Base-by-base conservation (phyloP, 768 basidiomycete species). In the Nevesoporus exiguus region DNA sequence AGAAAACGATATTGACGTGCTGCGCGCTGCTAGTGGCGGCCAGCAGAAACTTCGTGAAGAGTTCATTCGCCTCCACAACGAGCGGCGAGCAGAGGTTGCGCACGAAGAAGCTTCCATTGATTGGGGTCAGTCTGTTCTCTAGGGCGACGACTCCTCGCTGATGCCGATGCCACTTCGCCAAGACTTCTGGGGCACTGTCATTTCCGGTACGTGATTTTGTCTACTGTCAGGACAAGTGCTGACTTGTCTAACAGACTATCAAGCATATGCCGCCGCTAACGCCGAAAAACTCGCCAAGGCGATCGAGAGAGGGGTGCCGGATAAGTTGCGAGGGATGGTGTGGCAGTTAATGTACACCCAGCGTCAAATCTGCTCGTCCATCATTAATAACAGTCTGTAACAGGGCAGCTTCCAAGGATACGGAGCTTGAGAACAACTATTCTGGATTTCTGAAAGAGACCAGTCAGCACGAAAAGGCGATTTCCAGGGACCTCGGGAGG, bases 161-260 rank as follows among this genome's bases (percentile, higher is more conserved):
- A 63, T 27, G 13, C 46, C 31, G 25, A 47, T 27, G 33, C 43
- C 11, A 21, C 39, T 48, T 22, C 34, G 47, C 52, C 61, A 59
- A 94, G 91, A 89, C 61, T 97, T 98, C 74, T 97, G 97, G 97
- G 95, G 94, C 1, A 81, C 79, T 10, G 95, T 99, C 3, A 88
- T 98, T 66, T 90, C 89, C 60, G 90, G 90, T 88, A 63, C 39
- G 73, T 60, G 19, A 21, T 51, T 52, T 29, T 22, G 34, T 44
- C 40, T 47, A 22, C 53, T 19, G 13, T 52, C 34, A 17, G 44
- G 43, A 22, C 7, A 34, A 14, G 19, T 40, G 36, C 49, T 57
- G 24, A 70, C 50, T 15, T n/a, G 37, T 30, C 24, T 25, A 30
- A 42, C 54, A 86, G 93, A 98, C 69, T 99, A 98, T 66, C 90